Conservation (phyloP, 75 land plant species). For the Pinus taeda region DNA sequence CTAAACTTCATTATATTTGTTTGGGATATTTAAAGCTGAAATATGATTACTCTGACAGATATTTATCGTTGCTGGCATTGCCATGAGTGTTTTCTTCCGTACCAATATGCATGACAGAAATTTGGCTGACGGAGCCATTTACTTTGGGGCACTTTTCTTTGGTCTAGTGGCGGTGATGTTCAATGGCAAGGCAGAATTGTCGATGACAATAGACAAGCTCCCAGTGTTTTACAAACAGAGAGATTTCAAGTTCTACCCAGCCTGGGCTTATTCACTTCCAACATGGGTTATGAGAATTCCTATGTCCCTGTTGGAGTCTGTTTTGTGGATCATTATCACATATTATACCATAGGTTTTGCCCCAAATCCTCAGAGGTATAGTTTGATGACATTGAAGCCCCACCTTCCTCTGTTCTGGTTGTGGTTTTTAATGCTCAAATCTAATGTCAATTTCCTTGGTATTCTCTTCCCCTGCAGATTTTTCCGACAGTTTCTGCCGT, state of each 20-base stretch:
- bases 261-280: slow-evolving; percentile 80
- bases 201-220: slow-evolving; percentile 69
- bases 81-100: slow-evolving; percentile 63
- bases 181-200: slow-evolving; percentile 67
- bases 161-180: slow-evolving; percentile 45
- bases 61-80: slow-evolving; percentile 20
- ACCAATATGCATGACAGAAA: slow-evolving; percentile 49
- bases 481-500: slow-evolving; percentile 34
- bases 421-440: neutral
- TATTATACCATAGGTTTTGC: slow-evolving; percentile 75
- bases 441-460: neutral
- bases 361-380: slow-evolving; percentile 26
- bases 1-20: too few species aligned
- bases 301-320: slow-evolving; percentile 51
- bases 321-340: slow-evolving; percentile 52
- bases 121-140: slow-evolving; percentile 44
- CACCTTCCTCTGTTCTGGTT: neutral
- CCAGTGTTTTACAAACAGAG: slow-evolving; percentile 90
- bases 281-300: slow-evolving; percentile 67
- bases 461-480: slow-evolving; percentile 23
- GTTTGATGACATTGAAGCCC: too few species aligned
- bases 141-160: slow-evolving; percentile 61
- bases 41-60: slow-evolving; percentile 20
- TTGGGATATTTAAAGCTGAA: neutral
- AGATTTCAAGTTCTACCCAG: slow-evolving; percentile 65